Evolutionary conservation across 768 basidiomycete genomes (phyloP).

Genomic region (Naematelia aurantialba): DNA sequence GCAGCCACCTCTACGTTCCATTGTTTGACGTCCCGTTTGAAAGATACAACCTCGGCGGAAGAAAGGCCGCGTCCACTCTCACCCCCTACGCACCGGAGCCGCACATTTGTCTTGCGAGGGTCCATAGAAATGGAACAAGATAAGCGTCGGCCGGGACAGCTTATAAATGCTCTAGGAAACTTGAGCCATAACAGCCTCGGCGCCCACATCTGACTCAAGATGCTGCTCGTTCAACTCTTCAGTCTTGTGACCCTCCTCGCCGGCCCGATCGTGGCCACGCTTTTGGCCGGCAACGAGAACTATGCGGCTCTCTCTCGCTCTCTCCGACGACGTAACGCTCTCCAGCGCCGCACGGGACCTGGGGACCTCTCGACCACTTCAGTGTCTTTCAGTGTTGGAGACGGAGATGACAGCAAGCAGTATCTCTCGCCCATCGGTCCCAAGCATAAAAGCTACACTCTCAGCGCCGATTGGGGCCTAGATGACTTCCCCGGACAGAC

Average conservation of each 20-base stretch:
- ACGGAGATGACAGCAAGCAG: constrained; percentile 13
- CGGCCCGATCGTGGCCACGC: neutral
- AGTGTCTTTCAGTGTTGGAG: constrained; percentile 18
- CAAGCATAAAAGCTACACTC: constrained; percentile 18
- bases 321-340: neutral
- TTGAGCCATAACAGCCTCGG: too few relatives aligned
- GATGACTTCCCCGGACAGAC: constrained; percentile 8
- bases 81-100: too few relatives aligned
- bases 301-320: constrained; percentile 8
- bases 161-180: too few relatives aligned
- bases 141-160: too few relatives aligned
- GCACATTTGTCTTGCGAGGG: too few relatives aligned
- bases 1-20: too few relatives aligned
- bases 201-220: too few relatives aligned
- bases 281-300: constrained; percentile 13
- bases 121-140: too few relatives aligned
- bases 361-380: constrained; percentile 11
- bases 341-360: neutral
- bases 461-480: constrained; percentile 13
- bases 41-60: too few relatives aligned
- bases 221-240: neutral
- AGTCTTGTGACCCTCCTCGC: neutral
- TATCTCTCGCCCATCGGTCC: constrained; percentile 24
- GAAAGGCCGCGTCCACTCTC: too few relatives aligned
- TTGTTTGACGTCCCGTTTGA: too few relatives aligned